A percentile compares a stretch with the other conserved stretches of the same genome.
phyloP scores from a whole-genome alignment of 768 basidiomycete species.

The Myochromella boudieri region DNA sequence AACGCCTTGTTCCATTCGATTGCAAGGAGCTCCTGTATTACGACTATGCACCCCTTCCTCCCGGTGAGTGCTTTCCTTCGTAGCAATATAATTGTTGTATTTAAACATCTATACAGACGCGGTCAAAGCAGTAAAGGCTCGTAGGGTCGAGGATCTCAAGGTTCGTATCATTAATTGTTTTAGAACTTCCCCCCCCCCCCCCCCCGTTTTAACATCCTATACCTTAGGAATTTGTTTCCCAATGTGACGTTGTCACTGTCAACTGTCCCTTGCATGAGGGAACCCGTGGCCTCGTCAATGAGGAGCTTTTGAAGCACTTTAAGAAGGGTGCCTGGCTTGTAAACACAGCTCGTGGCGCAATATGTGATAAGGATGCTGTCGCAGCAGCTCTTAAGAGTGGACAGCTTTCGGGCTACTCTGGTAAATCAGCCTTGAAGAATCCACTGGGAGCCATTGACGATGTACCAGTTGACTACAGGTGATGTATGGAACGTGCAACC shows the following conservation, averaged over 20 bases:
- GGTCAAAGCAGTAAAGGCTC: conserved; percentile 62
- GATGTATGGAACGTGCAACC: conserved; percentile 92
- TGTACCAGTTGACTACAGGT: conserved; percentile 22
- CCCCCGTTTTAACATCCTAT: not conserved
- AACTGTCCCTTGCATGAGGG: conserved; percentile 89
- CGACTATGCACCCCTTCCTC: conserved; percentile 76
- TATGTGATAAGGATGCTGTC: conserved; percentile 83
- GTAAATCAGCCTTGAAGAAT: too few relatives aligned
- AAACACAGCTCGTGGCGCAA: conserved; percentile 92
- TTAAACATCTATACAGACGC: conserved; percentile 42
- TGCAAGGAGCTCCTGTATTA: conserved; percentile 91
- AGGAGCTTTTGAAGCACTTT: conserved; percentile 81
- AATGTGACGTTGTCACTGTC: conserved; percentile 83
- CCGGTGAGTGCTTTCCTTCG: conserved; percentile 34
- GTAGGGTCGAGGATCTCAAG: conserved; percentile 79
- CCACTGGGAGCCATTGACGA: too few relatives aligned
- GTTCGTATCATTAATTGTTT: conserved; percentile 44
- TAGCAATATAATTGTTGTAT: not conserved
- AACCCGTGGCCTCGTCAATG: conserved; percentile 77
- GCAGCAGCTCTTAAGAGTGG: conserved; percentile 75
- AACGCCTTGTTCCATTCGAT: conserved; percentile 80
- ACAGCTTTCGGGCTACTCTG: conserved; percentile 62
- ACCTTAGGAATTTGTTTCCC: conserved; percentile 26
- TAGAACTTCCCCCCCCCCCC: conserved; percentile 1
- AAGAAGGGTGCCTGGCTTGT: conserved; percentile 93